These are phyloP conservation scores for Escallonia herrerae DNA, from an alignment of 129 eudicot species.

Conservation along the genomic window DNA sequence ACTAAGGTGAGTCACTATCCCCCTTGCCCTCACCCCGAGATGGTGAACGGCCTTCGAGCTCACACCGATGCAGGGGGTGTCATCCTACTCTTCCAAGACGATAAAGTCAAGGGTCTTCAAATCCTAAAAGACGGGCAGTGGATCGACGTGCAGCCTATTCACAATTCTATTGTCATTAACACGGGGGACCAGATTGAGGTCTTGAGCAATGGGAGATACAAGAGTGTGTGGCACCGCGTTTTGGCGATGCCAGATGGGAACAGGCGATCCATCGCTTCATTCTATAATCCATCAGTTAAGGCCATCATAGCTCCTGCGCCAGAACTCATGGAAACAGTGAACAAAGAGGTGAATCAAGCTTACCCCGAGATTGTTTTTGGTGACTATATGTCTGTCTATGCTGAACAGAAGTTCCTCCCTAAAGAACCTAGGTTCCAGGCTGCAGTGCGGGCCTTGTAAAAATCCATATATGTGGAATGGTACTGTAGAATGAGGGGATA, in stretches of 20 bases:
- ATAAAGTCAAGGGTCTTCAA: slow-evolving; percentile 46
- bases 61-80: slow-evolving; percentile 78
- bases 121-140: slow-evolving; percentile 53
- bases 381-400: slow-evolving; percentile 75
- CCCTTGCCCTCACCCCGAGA: slow-evolving; percentile 59
- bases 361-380: slow-evolving; percentile 76
- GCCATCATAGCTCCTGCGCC: slow-evolving; percentile 60
- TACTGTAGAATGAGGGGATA: too few relatives aligned
- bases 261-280: slow-evolving; percentile 71
- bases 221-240: slow-evolving; percentile 73
- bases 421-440: slow-evolving; percentile 90
- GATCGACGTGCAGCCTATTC: slow-evolving; percentile 62
- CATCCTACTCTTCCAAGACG: slow-evolving; percentile 66
- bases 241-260: slow-evolving; percentile 37
- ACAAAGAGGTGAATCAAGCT: slow-evolving; percentile 13
- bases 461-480: neutral
- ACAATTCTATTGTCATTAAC: slow-evolving; percentile 53
- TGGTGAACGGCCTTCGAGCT: slow-evolving; percentile 53
- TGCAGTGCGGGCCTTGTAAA: slow-evolving; percentile 32
- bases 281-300: slow-evolving; percentile 58
- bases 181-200: slow-evolving; percentile 70
- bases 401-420: slow-evolving; percentile 70
- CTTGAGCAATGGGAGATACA: slow-evolving; percentile 57
- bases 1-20: slow-evolving; percentile 79
- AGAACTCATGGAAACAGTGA: slow-evolving; percentile 14